Evolutionary conservation across 2,329 filamentous ascomycete genomes (phyloP), one percentile per base, ranked within the genome.

Genomic region (Elsinoe batatas): DNA sequence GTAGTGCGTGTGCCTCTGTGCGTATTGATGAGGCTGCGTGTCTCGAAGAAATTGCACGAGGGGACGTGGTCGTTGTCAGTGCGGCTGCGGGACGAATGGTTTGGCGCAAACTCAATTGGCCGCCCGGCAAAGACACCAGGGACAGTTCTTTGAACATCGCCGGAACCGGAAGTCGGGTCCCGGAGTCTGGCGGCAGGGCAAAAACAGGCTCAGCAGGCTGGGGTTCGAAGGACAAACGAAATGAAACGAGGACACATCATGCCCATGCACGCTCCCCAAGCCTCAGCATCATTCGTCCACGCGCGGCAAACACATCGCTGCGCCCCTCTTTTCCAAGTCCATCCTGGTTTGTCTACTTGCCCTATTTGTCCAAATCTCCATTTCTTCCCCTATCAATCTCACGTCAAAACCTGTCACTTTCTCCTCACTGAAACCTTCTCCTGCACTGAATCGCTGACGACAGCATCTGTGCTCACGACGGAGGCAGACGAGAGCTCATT

Each of bases 61-160:
- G 20, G 33, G 33, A 17, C 17, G 10, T 15, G 12, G 47, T 15
- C 8, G 47, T 12, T 15, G 47, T 36, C 32, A 7, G 35, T 36
- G 35, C 32, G 47, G 35, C 15, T 17, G 15, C 47, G 47, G 47
- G 33, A 37, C 26, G 47, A 37, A 20, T 8, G 18, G 47, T 51
- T 51, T 35, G 47, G 47, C 47, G 47, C 47, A 51, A 51, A 51
- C 26, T 51, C 47, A 51, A 51, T 38, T 51, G 47, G 33, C 15
- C 26, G 32, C 17, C 40, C 26, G 40, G 18, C 40, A 22, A 13
- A 17, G 40, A 15, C 8, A 44, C 12, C 40, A 13, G 15, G 12
- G 40, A 17, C 40, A 22, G 15, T 22, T 44, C 40, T 49, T 15
- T 8, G n/a, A 30, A 20, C 32, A 5, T 33, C 44, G 44, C 44